Percentiles rank a stretch among this genome's conserved stretches.
phyloP scores from a whole-genome alignment of 2,329 filamentous ascomycete genomes.

The Aspergillus transmontanensis region DNA sequence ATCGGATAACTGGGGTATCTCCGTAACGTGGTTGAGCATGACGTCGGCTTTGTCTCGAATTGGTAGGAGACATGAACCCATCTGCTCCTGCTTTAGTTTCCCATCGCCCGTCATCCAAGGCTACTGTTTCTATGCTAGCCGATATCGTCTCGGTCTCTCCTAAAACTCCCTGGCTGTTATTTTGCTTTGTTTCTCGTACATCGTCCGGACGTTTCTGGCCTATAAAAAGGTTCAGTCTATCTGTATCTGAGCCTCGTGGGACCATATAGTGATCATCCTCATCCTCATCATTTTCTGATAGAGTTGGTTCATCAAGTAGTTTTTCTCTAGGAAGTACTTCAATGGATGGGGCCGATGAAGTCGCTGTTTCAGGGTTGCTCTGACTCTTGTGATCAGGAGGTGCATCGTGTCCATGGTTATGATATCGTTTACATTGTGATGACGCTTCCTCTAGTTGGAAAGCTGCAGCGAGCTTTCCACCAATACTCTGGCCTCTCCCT shows the following conservation, averaged over 20 bases:
- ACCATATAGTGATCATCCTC: background rate
- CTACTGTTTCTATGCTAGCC: background rate
- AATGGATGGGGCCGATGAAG: background rate
- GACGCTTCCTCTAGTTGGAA: slow-evolving; percentile 11
- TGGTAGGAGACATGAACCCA: background rate
- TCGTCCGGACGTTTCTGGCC: background rate
- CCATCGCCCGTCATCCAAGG: background rate
- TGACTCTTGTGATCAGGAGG: background rate
- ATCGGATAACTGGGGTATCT: background rate
- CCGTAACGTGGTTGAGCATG: background rate
- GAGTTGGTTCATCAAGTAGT: background rate
- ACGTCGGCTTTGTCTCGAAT: background rate
- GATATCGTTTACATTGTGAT: background rate
- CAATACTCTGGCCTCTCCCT: slow-evolving; percentile 27
- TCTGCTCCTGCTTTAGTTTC: background rate
- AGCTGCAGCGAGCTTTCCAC: slow-evolving; percentile 26
- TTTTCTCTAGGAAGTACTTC: no score
- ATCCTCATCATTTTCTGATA: background rate
- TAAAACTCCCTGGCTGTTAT: background rate
- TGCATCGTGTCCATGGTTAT: background rate
- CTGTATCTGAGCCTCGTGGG: background rate
- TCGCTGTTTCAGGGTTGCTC: background rate
- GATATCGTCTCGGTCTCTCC: background rate
- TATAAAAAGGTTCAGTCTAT: background rate
- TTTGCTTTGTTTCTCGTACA: background rate